Evolutionary conservation across 2,329 filamentous ascomycete genomes (phyloP), one percentile per base, ranked within the genome.

Genomic region (Colletotrichum destructivum): DNA sequence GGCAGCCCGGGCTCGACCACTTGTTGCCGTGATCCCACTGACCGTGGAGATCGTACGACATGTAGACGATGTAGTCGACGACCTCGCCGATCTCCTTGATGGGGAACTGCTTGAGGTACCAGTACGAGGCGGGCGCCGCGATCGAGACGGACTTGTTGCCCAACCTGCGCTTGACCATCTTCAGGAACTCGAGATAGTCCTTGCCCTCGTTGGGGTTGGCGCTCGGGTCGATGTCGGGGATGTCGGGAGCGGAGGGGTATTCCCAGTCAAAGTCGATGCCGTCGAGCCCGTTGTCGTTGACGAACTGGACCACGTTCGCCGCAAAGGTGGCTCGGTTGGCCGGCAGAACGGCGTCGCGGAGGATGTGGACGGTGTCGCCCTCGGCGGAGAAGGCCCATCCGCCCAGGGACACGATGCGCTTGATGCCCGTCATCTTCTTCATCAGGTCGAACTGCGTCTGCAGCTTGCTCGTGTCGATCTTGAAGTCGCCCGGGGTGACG

Each of bases 381-480:
- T 79, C 76, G 0, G 82, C 85, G 0, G 81, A 83, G 67, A 83
- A 85, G 1, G 75, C 76, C 85, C 84, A 87, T 15, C 85, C 85
- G 18, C 85, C 85, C 71, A 87, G 81, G 0, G 81, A 81, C 26
- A 83, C 70, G 44, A 83, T 76, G 63, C 76, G 79, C 69, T 82
- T 82, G 23, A 76, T 71, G 0, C 75, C 75, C 38, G 73, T 76
- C 68, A 81, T 75, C 0, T 71, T 68, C 49, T 79, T 78, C 42
- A 81, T 80, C 69, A 75, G 69, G 16, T 77, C 73, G 61, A 80
- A 82, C 52, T 82, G 77, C 12, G 72, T 73, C 42, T 72, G 23
- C 4, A 72, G 13, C 0, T 35, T 31, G 8, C 13, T 26, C 13
- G 49, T 38, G 42, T 57, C 26, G 9, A 57, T 57, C 3, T 35